phyloP scores from a whole-genome alignment of 148 eudicot genomes.

The Chenopodium formosanum region DNA sequence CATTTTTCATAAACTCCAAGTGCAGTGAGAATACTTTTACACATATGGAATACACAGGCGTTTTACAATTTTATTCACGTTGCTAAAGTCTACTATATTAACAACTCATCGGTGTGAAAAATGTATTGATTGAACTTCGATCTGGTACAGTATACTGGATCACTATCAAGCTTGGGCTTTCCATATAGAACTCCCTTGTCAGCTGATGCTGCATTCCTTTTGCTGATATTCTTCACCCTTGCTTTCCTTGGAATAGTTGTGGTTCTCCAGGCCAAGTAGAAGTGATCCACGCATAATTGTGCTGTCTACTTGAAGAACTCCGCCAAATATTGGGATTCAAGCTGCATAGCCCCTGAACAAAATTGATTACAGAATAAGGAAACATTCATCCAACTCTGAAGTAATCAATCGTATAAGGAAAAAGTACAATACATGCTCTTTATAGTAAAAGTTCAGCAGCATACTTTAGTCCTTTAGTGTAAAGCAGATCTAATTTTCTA shows the following conservation, averaged over 20 bases:
- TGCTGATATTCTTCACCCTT: background rate
- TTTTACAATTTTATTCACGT: background rate
- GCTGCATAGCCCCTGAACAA: slow-evolving; percentile 15
- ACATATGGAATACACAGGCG: background rate
- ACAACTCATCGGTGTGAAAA: slow-evolving; percentile 10
- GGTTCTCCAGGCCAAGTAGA: background rate
- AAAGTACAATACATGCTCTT: background rate
- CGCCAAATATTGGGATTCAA: background rate
- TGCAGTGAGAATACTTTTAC: slow-evolving; percentile 4
- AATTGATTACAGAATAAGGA: background rate
- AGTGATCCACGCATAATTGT: background rate
- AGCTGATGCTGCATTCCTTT: background rate
- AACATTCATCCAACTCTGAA: background rate
- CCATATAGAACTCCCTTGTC: background rate
- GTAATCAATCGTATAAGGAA: background rate
- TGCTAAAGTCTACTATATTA: slow-evolving; percentile 6
- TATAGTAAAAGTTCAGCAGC: background rate
- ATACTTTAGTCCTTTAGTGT: background rate
- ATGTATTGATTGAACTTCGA: background rate
- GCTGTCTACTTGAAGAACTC: background rate
- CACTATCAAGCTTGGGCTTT: background rate
- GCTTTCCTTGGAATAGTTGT: background rate
- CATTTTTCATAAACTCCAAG: background rate
- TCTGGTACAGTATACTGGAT: background rate
- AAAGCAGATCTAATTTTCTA: background rate